phyloP scores from a whole-genome alignment of 257 asterid genomes.

The Fraxinus excelsior region DNA sequence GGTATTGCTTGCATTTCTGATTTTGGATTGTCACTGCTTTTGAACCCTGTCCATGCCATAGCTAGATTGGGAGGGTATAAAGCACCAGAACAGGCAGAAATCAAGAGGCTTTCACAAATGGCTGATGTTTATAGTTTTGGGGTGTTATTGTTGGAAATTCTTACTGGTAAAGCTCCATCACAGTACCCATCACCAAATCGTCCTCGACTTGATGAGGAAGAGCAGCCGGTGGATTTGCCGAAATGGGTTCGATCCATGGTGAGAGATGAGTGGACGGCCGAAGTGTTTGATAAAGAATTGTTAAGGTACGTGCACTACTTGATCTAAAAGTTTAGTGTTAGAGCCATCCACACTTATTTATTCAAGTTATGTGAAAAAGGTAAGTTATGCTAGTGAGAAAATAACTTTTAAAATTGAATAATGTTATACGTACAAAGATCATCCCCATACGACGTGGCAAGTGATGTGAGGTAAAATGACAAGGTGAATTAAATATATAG shows the following conservation, averaged over 20 bases:
- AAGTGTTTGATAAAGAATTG: constrained; percentile 80
- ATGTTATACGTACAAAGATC: no score
- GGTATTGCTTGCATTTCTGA: constrained; percentile 83
- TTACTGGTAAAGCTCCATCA: constrained; percentile 67
- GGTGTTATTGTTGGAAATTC: constrained; percentile 65
- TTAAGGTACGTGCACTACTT: constrained; percentile 39
- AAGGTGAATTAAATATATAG: no score
- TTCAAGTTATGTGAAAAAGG: neutral
- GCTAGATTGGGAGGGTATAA: constrained; percentile 81
- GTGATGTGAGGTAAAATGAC: no score
- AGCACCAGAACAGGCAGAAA: constrained; percentile 81
- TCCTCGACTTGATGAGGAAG: constrained; percentile 40
- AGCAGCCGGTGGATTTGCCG: constrained; percentile 60
- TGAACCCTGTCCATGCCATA: constrained; percentile 79
- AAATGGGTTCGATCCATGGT: constrained; percentile 88
- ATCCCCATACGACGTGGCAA: no score
- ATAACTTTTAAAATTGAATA: no score
- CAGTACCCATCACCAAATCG: constrained; percentile 43
- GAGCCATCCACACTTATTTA: neutral
- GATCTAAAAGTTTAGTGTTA: neutral
- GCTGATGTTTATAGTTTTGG: constrained; percentile 91
- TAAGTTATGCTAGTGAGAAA: neutral
- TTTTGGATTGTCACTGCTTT: constrained; percentile 71
- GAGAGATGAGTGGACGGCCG: constrained; percentile 96
- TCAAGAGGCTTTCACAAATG: constrained; percentile 72